Evolutionary conservation across 352 stramenopile genomes (phyloP).

Genomic region (Phytophthora cactorum): DNA sequence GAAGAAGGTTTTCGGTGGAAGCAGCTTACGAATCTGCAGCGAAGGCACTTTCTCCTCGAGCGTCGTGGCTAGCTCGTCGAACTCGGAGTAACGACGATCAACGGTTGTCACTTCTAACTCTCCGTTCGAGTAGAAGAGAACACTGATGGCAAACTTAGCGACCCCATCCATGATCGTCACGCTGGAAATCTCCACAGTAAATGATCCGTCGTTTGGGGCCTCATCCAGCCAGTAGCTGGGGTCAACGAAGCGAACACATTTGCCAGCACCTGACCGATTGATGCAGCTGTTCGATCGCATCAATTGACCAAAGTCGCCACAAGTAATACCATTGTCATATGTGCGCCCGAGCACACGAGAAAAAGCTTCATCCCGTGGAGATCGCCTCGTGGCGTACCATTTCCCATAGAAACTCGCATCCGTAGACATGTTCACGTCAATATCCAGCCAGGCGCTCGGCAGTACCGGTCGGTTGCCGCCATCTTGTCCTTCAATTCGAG

Average conservation of each 20-base stretch:
- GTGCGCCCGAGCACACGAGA: conserved; percentile 26
- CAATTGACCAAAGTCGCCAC: conserved; percentile 20
- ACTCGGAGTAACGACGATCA: conserved; percentile 76
- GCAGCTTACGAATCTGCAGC: conserved; percentile 49
- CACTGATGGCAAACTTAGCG: conserved; percentile 69
- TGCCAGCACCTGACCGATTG: conserved; percentile 27
- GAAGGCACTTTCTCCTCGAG: conserved; percentile 65
- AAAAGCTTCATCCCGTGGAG: conserved; percentile 20
- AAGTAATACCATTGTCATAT: conserved; percentile 22
- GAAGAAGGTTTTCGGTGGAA: conserved; percentile 83
- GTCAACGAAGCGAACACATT: conserved; percentile 68
- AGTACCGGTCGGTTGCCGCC: conserved; percentile 44
- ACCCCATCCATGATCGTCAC: conserved; percentile 53
- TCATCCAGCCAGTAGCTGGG: conserved; percentile 58
- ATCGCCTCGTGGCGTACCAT: conserved; percentile 35
- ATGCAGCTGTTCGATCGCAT: conserved; percentile 21
- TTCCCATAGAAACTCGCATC: conserved; percentile 44
- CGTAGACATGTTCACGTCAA: conserved; percentile 39
- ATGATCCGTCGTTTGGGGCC: conserved; percentile 52
- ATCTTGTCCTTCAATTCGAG: conserved; percentile 65
- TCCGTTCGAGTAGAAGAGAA: conserved; percentile 56
- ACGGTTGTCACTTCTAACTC: conserved; percentile 52
- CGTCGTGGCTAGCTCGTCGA: conserved; percentile 55
- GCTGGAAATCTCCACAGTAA: conserved; percentile 75
- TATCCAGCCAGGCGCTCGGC: conserved; percentile 69